A percentile compares a stretch with the other conserved stretches of the same genome.
phyloP scores from a whole-genome alignment of 257 asterid species.

The Lycium ferocissimum region DNA sequence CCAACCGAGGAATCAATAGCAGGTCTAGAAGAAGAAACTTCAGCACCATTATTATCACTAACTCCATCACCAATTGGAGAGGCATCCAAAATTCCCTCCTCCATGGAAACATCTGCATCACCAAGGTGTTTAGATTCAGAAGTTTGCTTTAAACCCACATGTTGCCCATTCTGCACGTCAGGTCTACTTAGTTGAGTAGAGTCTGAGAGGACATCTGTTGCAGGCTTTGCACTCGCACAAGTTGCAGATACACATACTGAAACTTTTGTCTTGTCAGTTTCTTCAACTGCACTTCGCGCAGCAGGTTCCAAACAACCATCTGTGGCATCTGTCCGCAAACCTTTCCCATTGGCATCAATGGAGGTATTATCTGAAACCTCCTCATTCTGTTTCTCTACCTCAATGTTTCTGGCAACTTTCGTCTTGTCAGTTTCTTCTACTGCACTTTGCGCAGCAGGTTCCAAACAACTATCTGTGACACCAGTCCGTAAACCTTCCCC shows the following conservation, averaged over 20 bases:
- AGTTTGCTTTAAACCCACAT: neutral
- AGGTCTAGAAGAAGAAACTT: constrained; percentile 18
- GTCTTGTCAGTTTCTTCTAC: too few relatives aligned
- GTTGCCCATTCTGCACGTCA: constrained; percentile 1
- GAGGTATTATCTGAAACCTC: constrained; percentile 17
- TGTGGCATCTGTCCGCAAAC: constrained; percentile 12
- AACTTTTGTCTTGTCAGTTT: constrained; percentile 4
- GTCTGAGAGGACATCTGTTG: constrained; percentile 1
- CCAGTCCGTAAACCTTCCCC: constrained; percentile 21
- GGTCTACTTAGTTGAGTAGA: constrained; percentile 11
- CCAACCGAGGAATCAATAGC: constrained; percentile 13
- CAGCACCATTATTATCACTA: constrained; percentile 15
- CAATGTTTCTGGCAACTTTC: neutral
- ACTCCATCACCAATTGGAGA: constrained; percentile 19
- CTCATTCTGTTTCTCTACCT: constrained; percentile 26
- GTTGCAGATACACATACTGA: constrained; percentile 20
- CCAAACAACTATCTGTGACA: constrained; percentile 4
- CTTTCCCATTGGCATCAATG: constrained; percentile 26
- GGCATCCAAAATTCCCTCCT: constrained; percentile 19
- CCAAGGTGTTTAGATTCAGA: neutral
- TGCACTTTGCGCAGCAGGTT: too few relatives aligned
- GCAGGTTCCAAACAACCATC: constrained; percentile 8
- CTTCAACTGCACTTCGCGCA: neutral
- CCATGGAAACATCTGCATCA: neutral
- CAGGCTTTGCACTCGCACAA: constrained; percentile 22